Percentiles rank a stretch among this genome's conserved stretches.
phyloP scores from a whole-genome alignment of 306 rosid genomes.

The Luffa aegyptiaca region DNA sequence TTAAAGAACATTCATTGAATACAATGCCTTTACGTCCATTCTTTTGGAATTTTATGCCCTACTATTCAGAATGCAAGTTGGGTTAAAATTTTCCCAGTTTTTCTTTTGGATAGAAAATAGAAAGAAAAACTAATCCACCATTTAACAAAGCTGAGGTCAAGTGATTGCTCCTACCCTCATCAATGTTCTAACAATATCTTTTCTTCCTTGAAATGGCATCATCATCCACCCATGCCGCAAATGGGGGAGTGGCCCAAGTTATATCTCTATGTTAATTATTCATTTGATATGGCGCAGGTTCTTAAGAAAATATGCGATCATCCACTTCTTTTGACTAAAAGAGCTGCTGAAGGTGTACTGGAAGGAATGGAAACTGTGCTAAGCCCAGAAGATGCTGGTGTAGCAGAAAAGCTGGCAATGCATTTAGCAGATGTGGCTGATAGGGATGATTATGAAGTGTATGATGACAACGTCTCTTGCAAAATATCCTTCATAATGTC shows the following conservation, averaged over 20 bases:
- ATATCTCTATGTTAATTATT: background rate
- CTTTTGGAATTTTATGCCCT: background rate
- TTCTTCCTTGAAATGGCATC: background rate
- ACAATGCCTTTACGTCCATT: background rate
- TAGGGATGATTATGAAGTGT: slow-evolving; percentile 42
- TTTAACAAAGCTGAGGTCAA: background rate
- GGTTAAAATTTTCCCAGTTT: background rate
- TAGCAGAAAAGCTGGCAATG: slow-evolving; percentile 71
- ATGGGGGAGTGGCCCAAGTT: background rate
- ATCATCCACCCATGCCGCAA: background rate
- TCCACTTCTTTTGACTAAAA: slow-evolving; percentile 81
- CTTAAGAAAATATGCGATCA: slow-evolving; percentile 89
- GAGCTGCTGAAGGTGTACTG: slow-evolving; percentile 87
- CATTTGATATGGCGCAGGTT: slow-evolving; percentile 37
- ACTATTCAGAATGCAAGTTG: background rate
- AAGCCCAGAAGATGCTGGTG: slow-evolving; percentile 50
- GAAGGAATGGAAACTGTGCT: slow-evolving; percentile 76
- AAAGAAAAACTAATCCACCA: background rate
- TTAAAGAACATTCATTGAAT: background rate
- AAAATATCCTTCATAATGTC: slow-evolving; percentile 74
- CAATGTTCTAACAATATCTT: background rate
- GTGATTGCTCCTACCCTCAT: background rate
- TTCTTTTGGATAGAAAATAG: background rate
- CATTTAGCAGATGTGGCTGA: slow-evolving; percentile 71
- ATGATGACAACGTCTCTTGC: slow-evolving; percentile 58